Evolutionary conservation across 1,284 basidiomycete species (phyloP).

Genomic region (Heimioporus retisporus): DNA sequence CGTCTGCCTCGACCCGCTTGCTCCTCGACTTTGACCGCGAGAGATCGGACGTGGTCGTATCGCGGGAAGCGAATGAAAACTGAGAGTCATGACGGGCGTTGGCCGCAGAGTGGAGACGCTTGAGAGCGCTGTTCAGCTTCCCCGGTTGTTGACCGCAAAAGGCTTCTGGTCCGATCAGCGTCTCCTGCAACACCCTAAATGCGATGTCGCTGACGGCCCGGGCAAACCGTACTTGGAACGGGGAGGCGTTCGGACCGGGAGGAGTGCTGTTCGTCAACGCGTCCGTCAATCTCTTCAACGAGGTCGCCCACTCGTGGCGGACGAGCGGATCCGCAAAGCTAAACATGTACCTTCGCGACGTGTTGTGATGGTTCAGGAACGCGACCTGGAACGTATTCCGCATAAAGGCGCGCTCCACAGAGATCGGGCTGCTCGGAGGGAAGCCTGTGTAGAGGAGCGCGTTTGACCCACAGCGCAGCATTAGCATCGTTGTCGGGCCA

Average conservation of each 20-base stretch:
- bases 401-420: conserved; percentile 94
- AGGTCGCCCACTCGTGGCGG: conserved; percentile 79
- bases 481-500: conserved; percentile 84
- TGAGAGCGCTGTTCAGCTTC: conserved; percentile 36
- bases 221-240: conserved; percentile 58
- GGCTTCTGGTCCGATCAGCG: conserved; percentile 64
- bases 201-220: conserved; percentile 78
- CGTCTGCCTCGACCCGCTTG: conserved; percentile 73
- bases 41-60: conserved; percentile 49
- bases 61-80: conserved; percentile 31
- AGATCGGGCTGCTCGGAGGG: conserved; percentile 79
- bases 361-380: conserved; percentile 77
- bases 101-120: conserved; percentile 34
- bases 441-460: conserved; percentile 85
- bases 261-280: conserved; percentile 48
- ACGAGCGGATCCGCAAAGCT: conserved; percentile 84
- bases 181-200: conserved; percentile 87
- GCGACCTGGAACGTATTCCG: conserved; percentile 93
- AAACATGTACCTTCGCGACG: conserved; percentile 92
- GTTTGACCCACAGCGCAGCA: conserved; percentile 84
- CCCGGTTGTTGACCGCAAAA: conserved; percentile 32
- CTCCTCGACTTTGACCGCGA: conserved; percentile 77
- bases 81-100: conserved; percentile 38
- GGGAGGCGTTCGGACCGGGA: conserved; percentile 44
- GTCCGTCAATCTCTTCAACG: conserved; percentile 76